Conservation (phyloP, 148 eudicot species). For the Nepenthes gracilis region DNA sequence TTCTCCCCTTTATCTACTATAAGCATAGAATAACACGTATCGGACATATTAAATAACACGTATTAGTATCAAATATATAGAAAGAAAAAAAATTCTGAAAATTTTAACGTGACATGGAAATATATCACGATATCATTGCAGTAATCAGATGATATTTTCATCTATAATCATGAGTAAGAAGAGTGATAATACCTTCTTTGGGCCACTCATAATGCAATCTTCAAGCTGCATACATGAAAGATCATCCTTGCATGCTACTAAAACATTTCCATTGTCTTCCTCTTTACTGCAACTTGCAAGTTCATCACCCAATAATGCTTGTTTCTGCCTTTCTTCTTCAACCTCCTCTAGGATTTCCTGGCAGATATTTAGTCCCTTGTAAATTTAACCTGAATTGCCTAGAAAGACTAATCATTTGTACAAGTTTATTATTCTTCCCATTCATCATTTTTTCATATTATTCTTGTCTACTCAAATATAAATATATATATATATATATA, state of each 20-base stretch:
- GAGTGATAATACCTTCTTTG: conserved; percentile 48
- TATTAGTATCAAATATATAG: no score
- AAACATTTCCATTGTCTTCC: conserved; percentile 58
- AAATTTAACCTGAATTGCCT: conserved; percentile 1
- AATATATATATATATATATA: background rate
- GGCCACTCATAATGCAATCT: conserved; percentile 72
- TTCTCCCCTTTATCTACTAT: no score
- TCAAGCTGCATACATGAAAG: conserved; percentile 93
- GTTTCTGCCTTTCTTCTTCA: conserved; percentile 64
- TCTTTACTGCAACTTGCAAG: conserved; percentile 18
- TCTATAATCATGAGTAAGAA: background rate
- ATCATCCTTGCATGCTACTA: conserved; percentile 95
- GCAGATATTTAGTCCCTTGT: conserved; percentile 8
- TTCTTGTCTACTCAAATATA: background rate
- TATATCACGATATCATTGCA: no score
- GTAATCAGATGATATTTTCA: no score
- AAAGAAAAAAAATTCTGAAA: no score
- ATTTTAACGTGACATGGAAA: no score
- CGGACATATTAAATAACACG: no score
- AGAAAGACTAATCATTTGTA: background rate
- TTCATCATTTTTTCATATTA: background rate
- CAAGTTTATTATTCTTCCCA: background rate
- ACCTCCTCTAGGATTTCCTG: conserved; percentile 91
- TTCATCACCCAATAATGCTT: conserved; percentile 30
- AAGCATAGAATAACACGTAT: no score